Percentiles rank a stretch among this genome's conserved stretches.
Conservation (phyloP, 2,329 filamentous ascomycete species). For the Zopfia rhizophila region DNA sequence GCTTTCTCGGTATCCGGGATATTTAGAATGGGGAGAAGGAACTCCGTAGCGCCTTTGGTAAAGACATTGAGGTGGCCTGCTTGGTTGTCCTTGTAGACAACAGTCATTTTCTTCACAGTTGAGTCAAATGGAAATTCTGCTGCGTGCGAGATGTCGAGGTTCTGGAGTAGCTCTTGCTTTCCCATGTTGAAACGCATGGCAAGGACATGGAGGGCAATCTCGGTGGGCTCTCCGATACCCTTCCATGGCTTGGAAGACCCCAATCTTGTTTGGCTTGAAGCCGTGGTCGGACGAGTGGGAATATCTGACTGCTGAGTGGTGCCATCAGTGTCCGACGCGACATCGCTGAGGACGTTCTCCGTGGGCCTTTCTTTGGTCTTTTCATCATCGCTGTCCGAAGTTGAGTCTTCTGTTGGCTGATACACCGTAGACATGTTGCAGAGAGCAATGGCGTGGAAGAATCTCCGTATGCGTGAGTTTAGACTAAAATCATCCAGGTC, state of each 20-base stretch:
- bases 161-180: constrained; percentile 40
- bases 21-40: constrained; percentile 45
- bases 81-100: constrained; percentile 48
- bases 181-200: constrained; percentile 52
- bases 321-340: constrained; percentile 44
- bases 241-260: constrained; percentile 36
- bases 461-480: constrained; percentile 33
- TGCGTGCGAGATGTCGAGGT: constrained; percentile 40
- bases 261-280: constrained; percentile 21
- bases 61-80: constrained; percentile 45
- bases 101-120: constrained; percentile 53
- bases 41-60: constrained; percentile 53
- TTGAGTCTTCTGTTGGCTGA: constrained; percentile 30
- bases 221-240: constrained; percentile 51
- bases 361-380: constrained; percentile 59
- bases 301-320: constrained; percentile 40
- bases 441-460: constrained; percentile 50
- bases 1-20: constrained; percentile 41
- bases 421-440: constrained; percentile 52
- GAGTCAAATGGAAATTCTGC: constrained; percentile 54
- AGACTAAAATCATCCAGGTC: constrained; percentile 35
- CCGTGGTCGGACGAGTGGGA: constrained; percentile 41
- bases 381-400: constrained; percentile 57
- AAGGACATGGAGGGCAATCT: constrained; percentile 53
- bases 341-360: constrained; percentile 34